Base-by-base conservation (phyloP, 441 rosid species). In the Croton laevigatus region DNA sequence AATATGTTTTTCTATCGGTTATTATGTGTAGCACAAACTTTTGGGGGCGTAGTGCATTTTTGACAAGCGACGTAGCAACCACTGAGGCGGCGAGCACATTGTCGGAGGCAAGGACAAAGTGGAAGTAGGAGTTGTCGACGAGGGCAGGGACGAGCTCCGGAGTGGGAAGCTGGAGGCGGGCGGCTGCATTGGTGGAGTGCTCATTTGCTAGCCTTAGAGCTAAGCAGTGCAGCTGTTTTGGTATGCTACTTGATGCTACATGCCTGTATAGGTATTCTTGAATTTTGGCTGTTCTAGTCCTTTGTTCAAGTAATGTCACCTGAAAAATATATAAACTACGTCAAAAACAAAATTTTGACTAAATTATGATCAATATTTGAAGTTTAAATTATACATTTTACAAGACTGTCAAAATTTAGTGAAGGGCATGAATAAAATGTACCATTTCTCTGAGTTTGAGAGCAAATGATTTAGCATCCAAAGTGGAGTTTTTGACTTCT, bases 211-310 rank as follows among this genome's bases (percentile, higher is more conserved):
- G 80, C 82, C 83, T 86, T 7, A 95, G 85, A 60, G 91, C 88
- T 7, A 95, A 81, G 75, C 99, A 95, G 60, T 93, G 93, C 8
- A 95, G 94, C 81, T 93, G 97, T 76, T 95, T 95, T 0, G 99
- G 99, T 73, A 95, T 91, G 87, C 98, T 91, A 76, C 97, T 89
- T 52, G 97, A 95, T 36, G 99, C 98, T 7, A 93, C 94, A n/a
- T 95, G 99, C 38, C 97, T 82, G 76, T 95, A 91, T 65, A 93
- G 49, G 65, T 91, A 91, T 80, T 95, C 97, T 78, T 93, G 97
- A 69, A 95, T 93, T 82, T 95, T 95, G 57, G 97, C 97, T 12
- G 82, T 89, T 81, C 99, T 86, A 12, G 98, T 93, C 82, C 98
- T 93, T 62, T 91, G 96, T 81, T 92, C 99, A 55, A 92, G 87